Percentiles rank a stretch among this genome's conserved stretches.
Conservation (phyloP, 2,329 filamentous ascomycete genomes). For the Colletotrichum karsti region DNA sequence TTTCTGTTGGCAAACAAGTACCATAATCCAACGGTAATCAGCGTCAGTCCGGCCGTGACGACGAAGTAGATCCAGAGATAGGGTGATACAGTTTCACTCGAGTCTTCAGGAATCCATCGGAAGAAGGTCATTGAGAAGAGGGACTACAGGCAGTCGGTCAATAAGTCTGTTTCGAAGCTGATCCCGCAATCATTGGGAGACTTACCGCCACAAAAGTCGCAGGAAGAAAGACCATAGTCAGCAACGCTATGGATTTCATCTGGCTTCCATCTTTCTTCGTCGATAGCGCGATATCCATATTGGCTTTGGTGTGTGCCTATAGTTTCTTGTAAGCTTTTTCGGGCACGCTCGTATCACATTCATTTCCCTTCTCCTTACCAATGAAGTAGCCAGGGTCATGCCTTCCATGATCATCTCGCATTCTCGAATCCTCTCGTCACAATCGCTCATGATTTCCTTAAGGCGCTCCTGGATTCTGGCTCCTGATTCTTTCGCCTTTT, state of each 20-base stretch:
- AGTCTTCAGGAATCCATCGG: not conserved
- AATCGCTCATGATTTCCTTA: conserved; percentile 23
- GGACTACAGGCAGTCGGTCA: not conserved
- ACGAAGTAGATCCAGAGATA: not conserved
- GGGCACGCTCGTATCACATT: not conserved
- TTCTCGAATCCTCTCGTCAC: conserved; percentile 26
- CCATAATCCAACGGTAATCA: not conserved
- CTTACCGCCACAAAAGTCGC: conserved; percentile 4
- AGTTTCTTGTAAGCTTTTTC: too few relatives aligned
- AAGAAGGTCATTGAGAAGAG: not conserved
- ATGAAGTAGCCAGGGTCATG: conserved; percentile 26
- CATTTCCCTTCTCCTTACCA: conserved; percentile 9
- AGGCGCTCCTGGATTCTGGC: conserved; percentile 27
- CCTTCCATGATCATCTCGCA: conserved; percentile 30
- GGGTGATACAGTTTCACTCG: not conserved
- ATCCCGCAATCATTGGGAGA: too few relatives aligned
- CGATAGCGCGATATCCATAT: not conserved
- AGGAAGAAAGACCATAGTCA: conserved; percentile 7
- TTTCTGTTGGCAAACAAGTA: too few relatives aligned
- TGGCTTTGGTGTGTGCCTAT: not conserved
- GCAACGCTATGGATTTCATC: conserved; percentile 1
- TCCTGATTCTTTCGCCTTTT: too few relatives aligned
- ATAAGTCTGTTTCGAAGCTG: too few relatives aligned
- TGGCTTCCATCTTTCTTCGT: not conserved
- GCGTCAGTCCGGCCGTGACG: not conserved